Evolutionary conservation across 768 basidiomycete genomes (phyloP).

Genomic region (Leccinellum luteum): DNA sequence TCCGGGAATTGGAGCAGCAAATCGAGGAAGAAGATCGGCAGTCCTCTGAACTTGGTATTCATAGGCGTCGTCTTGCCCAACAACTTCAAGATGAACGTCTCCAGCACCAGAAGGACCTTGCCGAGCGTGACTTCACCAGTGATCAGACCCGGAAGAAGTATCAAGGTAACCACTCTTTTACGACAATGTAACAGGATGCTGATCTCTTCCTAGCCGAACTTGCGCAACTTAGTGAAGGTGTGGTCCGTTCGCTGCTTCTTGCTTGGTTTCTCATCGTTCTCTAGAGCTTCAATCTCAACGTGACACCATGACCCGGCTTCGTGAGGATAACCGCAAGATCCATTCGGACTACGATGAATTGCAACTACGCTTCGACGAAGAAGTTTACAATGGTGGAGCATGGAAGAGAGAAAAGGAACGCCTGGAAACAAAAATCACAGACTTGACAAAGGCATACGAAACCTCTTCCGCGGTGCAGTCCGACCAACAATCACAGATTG

Average conservation of each 20-base stretch:
- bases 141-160: slow-evolving; percentile 87
- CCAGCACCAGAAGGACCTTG: slow-evolving; percentile 76
- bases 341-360: slow-evolving; percentile 76
- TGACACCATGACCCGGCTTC: slow-evolving; percentile 69
- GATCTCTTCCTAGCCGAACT: slow-evolving; percentile 54
- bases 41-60: slow-evolving; percentile 59
- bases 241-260: slow-evolving; percentile 4
- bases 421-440: slow-evolving; percentile 76
- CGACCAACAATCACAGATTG: slow-evolving; percentile 84
- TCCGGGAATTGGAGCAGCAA: slow-evolving; percentile 58
- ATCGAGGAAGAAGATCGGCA: slow-evolving; percentile 69
- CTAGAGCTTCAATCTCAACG: slow-evolving; percentile 76
- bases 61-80: slow-evolving; percentile 66
- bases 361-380: slow-evolving; percentile 72
- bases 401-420: slow-evolving; percentile 91
- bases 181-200: slow-evolving; percentile 5
- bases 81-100: slow-evolving; percentile 78
- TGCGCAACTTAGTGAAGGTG: slow-evolving; percentile 78
- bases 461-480: slow-evolving; percentile 66
- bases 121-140: slow-evolving; percentile 71
- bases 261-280: slow-evolving; percentile 4
- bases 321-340: slow-evolving; percentile 77
- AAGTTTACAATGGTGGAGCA: slow-evolving; percentile 69
- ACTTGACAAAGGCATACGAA: slow-evolving; percentile 74
- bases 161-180: slow-evolving; percentile 50